Evolutionary conservation across 2,329 filamentous ascomycete species (phyloP).

Genomic region (Sclerotinia trifoliorum): DNA sequence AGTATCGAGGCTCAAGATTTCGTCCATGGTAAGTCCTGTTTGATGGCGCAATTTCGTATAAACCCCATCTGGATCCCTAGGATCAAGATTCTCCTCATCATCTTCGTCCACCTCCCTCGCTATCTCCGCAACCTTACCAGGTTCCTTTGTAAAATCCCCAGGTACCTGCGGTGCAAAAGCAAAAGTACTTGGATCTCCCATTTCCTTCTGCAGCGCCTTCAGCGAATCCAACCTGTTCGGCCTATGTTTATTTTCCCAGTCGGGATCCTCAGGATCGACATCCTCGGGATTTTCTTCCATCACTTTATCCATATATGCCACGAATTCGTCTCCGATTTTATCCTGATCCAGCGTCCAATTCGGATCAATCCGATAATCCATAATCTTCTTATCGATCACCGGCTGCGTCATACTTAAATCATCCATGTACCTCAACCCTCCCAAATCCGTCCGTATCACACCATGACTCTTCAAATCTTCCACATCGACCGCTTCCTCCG

Average conservation of each 20-base stretch:
- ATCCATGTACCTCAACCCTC: constrained; percentile 74
- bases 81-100: constrained; percentile 32
- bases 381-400: constrained; percentile 68
- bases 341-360: constrained; percentile 53
- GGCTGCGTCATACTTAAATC: constrained; percentile 78
- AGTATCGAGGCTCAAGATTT: constrained; percentile 56
- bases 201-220: constrained; percentile 30
- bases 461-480: constrained; percentile 74
- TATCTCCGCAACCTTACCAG: constrained; percentile 10
- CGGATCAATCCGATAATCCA: constrained; percentile 37
- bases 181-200: constrained; percentile 28
- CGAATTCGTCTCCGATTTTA: constrained; percentile 61
- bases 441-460: constrained; percentile 67
- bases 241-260: constrained; percentile 19
- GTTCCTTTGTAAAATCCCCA: constrained; percentile 27
- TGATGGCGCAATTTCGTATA: constrained; percentile 44
- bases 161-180: constrained; percentile 35
- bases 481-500: constrained; percentile 72
- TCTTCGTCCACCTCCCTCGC: constrained; percentile 26
- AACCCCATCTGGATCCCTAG: constrained; percentile 40
- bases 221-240: constrained; percentile 30
- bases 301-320: constrained; percentile 43
- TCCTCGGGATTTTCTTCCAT: constrained; percentile 26
- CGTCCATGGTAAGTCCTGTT: constrained; percentile 53
- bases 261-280: constrained; percentile 25